Evolutionary conservation across 192 early-diverging fungal species (phyloP).

Genomic region (Neocallimastix lanati): DNA sequence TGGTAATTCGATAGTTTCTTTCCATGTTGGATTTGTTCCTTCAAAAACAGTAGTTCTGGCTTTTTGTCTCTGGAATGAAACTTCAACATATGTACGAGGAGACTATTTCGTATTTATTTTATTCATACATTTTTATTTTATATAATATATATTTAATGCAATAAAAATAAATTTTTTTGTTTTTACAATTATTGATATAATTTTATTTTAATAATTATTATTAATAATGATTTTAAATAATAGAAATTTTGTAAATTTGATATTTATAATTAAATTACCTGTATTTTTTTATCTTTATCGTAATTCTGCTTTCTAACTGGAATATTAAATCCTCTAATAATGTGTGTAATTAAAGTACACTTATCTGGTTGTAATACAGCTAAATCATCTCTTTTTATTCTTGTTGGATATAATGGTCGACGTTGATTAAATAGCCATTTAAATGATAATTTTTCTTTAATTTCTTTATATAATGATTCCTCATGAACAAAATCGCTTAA

Average conservation of each 20-base stretch:
- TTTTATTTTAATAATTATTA: no score
- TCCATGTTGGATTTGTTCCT: slow-evolving; percentile 32
- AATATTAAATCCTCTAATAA: slow-evolving; percentile 18
- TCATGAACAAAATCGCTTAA: slow-evolving; percentile 27
- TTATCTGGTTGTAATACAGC: slow-evolving; percentile 11
- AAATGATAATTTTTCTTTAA: slow-evolving; percentile 6
- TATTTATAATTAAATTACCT: no score
- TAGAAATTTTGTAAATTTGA: no score
- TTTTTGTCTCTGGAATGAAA: slow-evolving; percentile 18
- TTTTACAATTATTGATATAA: no score
- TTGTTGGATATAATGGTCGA: slow-evolving; percentile 22
- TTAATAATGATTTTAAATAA: no score
- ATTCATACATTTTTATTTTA: background rate
- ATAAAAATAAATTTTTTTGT: no score
- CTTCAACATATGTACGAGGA: slow-evolving; percentile 22
- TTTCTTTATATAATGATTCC: slow-evolving; percentile 11
- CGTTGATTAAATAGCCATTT: slow-evolving; percentile 11
- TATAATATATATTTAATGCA: no score
- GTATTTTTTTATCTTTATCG: slow-evolving; percentile 2
- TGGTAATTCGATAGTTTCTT: slow-evolving; percentile 23
- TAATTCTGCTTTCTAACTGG: slow-evolving; percentile 14
- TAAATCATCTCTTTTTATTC: slow-evolving; percentile 7
- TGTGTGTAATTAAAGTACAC: slow-evolving; percentile 22
- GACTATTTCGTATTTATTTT: background rate
- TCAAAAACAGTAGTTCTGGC: slow-evolving; percentile 14